Evolutionary conservation across 176 grass and related monocot genomes (phyloP).

Genomic region (Elaeis guineensis): DNA sequence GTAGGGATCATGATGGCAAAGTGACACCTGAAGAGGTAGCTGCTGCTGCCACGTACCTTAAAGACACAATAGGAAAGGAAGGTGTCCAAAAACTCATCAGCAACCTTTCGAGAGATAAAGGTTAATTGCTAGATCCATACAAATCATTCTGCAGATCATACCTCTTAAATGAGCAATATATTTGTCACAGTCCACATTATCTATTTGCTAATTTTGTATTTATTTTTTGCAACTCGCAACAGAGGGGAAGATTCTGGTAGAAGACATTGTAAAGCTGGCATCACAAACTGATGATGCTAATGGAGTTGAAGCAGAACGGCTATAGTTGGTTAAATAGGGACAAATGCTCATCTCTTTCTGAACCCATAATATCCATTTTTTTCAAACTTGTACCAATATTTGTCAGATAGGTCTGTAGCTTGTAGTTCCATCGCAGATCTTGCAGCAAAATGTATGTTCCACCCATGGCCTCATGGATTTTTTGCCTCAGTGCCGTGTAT

Average conservation of each 20-base stretch:
- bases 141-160: no score
- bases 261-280: constrained; percentile 81
- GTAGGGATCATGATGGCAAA: constrained; percentile 80
- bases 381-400: no score
- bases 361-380: no score
- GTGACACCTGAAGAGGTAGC: constrained; percentile 94
- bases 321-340: background rate
- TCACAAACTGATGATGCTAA: constrained; percentile 53
- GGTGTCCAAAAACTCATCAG: constrained; percentile 75
- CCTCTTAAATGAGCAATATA: no score
- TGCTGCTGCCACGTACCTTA: constrained; percentile 76
- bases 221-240: constrained; percentile 13
- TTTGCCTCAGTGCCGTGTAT: no score
- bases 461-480: no score
- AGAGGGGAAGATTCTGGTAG: constrained; percentile 98
- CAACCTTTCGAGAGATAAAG: constrained; percentile 90
- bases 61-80: constrained; percentile 63
- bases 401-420: no score
- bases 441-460: no score
- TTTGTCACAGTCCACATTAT: no score
- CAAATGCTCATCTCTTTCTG: no score
- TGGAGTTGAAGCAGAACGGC: constrained; percentile 27
- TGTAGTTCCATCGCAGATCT: no score
- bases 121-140: constrained; percentile 12
- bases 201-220: background rate